Base-by-base conservation (phyloP, 2,329 filamentous ascomycete genomes). In the Xylariales sp. region DNA sequence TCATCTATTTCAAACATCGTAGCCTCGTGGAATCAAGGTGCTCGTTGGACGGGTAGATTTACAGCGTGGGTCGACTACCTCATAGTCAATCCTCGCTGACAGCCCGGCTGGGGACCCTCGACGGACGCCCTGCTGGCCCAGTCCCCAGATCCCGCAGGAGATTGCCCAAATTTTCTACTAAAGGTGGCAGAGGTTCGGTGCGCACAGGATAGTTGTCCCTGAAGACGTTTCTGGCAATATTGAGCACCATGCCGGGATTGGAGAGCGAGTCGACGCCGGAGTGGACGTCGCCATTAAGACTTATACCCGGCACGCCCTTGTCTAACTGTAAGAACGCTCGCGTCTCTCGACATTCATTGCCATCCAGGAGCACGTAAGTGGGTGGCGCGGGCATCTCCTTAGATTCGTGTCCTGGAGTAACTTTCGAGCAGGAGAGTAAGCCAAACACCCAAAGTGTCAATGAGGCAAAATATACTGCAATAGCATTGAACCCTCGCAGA, bases 381-480 rank as follows among this genome's bases (percentile, higher is more conserved):
- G 28, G 22, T 2, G 45, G 31, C 11, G 40, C 40, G 20, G 28
- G 28, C 15, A 43, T 43, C 15, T 45, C 42, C 11, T 38, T 8
- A 20, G 33, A 10, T 14, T 43, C 27, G 16, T 31, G 27, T 24
- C 22, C 19, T 18, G 28, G 38, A 11, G 35, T 34, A 5, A 22
- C 16, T 19, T 19, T 16, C 2, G 44, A 43, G 29, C 46, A 48
- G 2, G 40, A 46, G 11, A 57, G 43, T 7, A 57, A 34, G 1
- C 53, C 52, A 25, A 55, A 58, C 10, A 50, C 47, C 55, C 55
- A 58, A 6, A 58, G 50, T 11, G 55, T 55, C 37, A 57, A 38
- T 5, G 51, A 49, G 8, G 55, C 52, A 31, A 56, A 50, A 41
- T 58, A 58, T 14, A 57, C 52, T 2, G 55, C 51, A 27, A 51